Conservation (phyloP, 495 filamentous ascomycete genomes). For the Neurospora tetraspora region DNA sequence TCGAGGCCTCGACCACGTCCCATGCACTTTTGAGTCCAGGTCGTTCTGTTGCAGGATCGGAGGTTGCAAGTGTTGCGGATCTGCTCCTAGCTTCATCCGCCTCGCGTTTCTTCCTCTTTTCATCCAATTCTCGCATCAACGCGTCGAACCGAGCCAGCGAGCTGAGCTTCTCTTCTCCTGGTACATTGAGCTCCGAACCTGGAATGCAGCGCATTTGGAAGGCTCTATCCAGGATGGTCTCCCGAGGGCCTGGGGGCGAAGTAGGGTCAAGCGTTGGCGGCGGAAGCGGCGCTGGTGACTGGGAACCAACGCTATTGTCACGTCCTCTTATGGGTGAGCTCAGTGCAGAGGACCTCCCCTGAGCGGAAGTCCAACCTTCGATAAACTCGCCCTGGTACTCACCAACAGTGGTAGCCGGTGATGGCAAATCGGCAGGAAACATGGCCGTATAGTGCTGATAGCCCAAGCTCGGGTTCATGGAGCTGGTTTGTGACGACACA, state of each 20-base stretch:
- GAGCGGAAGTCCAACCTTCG: slow-evolving; percentile 47
- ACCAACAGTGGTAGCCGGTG: slow-evolving; percentile 38
- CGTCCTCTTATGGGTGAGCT: slow-evolving; percentile 35
- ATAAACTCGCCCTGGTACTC: slow-evolving; percentile 46
- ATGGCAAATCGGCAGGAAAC: slow-evolving; percentile 40
- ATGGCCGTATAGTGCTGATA: slow-evolving; percentile 34
- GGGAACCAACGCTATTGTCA: slow-evolving; percentile 32
- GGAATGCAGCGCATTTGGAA: slow-evolving; percentile 48
- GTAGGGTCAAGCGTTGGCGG: slow-evolving; percentile 24
- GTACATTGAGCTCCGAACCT: slow-evolving; percentile 32
- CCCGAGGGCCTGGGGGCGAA: slow-evolving; percentile 36
- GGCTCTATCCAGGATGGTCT: slow-evolving; percentile 51
- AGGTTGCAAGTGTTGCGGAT: slow-evolving; percentile 7
- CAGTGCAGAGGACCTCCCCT: slow-evolving; percentile 43
- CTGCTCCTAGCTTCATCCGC: slow-evolving; percentile 16
- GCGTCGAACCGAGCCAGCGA: slow-evolving; percentile 50
- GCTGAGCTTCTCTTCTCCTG: slow-evolving; percentile 45
- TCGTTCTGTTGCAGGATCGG: neutral
- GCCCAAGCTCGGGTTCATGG: slow-evolving; percentile 28
- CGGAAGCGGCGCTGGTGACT: slow-evolving; percentile 16
- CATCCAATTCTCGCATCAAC: slow-evolving; percentile 45
- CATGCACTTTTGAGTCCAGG: slow-evolving; percentile 32
- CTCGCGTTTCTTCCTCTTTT: slow-evolving; percentile 27
- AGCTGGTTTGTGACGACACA: slow-evolving; percentile 42
- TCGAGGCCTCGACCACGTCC: slow-evolving; percentile 33